Conservation (phyloP, 768 basidiomycete species). For the Ramaria sp. region DNA sequence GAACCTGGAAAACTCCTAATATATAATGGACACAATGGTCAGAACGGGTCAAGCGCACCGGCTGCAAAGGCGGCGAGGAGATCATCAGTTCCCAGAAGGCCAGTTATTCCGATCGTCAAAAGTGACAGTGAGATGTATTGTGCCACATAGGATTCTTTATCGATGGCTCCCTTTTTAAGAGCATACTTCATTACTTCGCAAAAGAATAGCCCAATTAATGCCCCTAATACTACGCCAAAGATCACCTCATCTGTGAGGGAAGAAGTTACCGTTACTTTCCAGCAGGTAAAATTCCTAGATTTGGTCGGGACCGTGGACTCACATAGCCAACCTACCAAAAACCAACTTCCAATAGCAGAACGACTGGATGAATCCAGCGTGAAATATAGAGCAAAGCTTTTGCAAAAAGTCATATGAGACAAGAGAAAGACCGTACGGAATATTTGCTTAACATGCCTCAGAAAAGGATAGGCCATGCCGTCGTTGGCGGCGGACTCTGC, state of each 20-base stretch:
- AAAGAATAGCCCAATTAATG: conserved; percentile 47
- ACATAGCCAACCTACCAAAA: conserved; percentile 79
- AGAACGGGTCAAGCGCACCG: conserved; percentile 26
- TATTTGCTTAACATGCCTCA: conserved; percentile 27
- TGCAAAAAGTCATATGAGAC: background rate
- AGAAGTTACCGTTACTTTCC: background rate
- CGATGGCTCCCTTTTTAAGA: conserved; percentile 51
- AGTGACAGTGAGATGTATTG: conserved; percentile 69
- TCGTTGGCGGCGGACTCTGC: conserved; percentile 95
- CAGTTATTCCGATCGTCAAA: conserved; percentile 68
- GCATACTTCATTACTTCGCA: conserved; percentile 63
- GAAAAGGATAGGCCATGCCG: conserved; percentile 88
- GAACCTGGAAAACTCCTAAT: conserved; percentile 38
- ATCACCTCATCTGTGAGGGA: conserved; percentile 58
- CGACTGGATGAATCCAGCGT: conserved; percentile 52
- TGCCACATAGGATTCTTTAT: conserved; percentile 78
- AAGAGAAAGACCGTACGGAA: background rate
- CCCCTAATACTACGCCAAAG: conserved; percentile 63
- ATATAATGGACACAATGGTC: background rate
- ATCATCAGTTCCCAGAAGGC: conserved; percentile 76
- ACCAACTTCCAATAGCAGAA: conserved; percentile 72
- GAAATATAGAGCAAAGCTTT: conserved; percentile 65
- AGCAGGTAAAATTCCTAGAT: conserved; percentile 5
- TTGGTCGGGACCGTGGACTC: conserved; percentile 17
- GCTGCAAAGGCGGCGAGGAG: conserved; percentile 82